phyloP scores from a whole-genome alignment of 2,329 filamentous ascomycete genomes.

The Neurospora crassa region DNA sequence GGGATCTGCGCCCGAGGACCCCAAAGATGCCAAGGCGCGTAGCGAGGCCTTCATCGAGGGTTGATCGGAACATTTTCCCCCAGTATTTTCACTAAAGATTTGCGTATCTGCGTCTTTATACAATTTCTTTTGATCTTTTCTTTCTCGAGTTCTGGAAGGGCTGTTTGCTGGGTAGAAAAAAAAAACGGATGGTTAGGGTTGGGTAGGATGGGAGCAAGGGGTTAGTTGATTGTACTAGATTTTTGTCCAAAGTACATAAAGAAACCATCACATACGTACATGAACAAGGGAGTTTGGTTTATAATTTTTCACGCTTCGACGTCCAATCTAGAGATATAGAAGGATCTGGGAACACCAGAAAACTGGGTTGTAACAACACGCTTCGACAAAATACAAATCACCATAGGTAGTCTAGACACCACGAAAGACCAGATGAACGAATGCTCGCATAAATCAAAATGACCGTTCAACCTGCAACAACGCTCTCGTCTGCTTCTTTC shows the following conservation, averaged over 20 bases:
- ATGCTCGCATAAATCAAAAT: too few relatives aligned
- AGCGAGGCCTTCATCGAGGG: slow-evolving; percentile 12
- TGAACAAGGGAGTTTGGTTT: background rate
- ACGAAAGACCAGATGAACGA: background rate
- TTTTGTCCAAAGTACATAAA: background rate
- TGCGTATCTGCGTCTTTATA: background rate
- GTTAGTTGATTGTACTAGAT: background rate
- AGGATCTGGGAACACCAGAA: background rate
- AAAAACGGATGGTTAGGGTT: background rate
- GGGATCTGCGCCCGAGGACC: slow-evolving; percentile 5
- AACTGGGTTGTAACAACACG: background rate
- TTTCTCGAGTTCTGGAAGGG: background rate
- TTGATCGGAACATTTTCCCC: background rate
- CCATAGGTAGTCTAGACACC: background rate
- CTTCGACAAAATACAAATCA: background rate
- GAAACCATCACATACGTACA: background rate
- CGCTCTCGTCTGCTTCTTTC: background rate
- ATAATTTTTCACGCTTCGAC: background rate
- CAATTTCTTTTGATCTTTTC: background rate
- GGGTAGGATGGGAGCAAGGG: background rate
- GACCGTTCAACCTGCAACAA: background rate
- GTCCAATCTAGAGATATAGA: background rate
- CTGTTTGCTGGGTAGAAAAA: background rate
- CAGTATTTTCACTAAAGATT: background rate
- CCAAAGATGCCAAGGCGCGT: slow-evolving; percentile 9